phyloP scores from a whole-genome alignment of 129 eudicot genomes.

The Tagetes patula region DNA sequence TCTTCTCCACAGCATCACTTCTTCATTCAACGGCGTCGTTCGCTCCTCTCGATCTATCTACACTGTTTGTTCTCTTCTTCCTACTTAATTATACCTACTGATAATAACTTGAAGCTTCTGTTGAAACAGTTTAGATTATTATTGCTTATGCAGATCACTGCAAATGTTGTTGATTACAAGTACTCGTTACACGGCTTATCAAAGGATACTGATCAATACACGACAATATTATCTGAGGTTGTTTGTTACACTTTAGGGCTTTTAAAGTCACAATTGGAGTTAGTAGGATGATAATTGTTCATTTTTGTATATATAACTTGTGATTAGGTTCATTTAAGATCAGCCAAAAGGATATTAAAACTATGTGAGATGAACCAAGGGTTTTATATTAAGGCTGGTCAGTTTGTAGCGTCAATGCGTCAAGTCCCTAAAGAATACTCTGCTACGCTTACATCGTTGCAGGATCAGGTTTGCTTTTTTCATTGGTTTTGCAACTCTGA shows the following conservation, averaged over 20 bases:
- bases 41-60: constrained; percentile 84
- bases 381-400: constrained; percentile 94
- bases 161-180: constrained; percentile 75
- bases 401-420: constrained; percentile 80
- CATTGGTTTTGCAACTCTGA: constrained; percentile 31
- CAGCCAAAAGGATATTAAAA: constrained; percentile 67
- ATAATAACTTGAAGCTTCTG: background rate
- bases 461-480: constrained; percentile 46
- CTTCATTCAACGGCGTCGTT: constrained; percentile 52
- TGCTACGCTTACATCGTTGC: constrained; percentile 74
- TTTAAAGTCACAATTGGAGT: background rate
- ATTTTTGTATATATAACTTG: background rate
- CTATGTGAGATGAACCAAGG: constrained; percentile 83
- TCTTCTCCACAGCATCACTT: constrained; percentile 24
- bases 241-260: background rate
- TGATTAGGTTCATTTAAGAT: constrained; percentile 78
- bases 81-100: background rate
- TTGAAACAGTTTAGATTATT: background rate
- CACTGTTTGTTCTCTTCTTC: constrained; percentile 39
- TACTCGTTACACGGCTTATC: constrained; percentile 67
- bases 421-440: constrained; percentile 91
- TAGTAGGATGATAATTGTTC: background rate
- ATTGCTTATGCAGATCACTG: constrained; percentile 50
- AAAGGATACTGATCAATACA: constrained; percentile 56
- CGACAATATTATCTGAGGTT: constrained; percentile 62